phyloP scores from a whole-genome alignment of 768 basidiomycete genomes.

The Dioszegia hungarica region DNA sequence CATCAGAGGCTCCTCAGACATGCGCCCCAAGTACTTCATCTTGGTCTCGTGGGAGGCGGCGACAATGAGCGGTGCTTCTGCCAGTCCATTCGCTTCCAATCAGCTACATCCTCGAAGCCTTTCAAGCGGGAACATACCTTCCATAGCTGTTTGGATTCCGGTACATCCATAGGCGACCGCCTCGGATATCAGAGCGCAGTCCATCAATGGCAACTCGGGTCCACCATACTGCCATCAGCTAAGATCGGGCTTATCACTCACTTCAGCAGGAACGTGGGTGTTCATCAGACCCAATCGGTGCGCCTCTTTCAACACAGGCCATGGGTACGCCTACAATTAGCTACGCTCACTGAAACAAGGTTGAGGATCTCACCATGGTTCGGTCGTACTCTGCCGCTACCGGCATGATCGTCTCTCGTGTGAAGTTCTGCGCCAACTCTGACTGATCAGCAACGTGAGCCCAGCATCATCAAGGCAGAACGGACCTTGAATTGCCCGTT shows the following conservation, averaged over 20 bases:
- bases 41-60: slow-evolving; percentile 49
- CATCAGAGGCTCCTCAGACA: slow-evolving; percentile 50
- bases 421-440: slow-evolving; percentile 40
- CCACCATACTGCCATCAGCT: slow-evolving; percentile 44
- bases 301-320: slow-evolving; percentile 49
- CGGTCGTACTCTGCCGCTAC: slow-evolving; percentile 50
- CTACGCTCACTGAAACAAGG: too few species aligned
- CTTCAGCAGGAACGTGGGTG: slow-evolving; percentile 49
- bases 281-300: slow-evolving; percentile 49
- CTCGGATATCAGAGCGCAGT: slow-evolving; percentile 49
- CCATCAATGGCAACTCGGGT: slow-evolving; percentile 45
- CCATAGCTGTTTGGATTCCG: slow-evolving; percentile 50
- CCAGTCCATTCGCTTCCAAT: slow-evolving; percentile 47
- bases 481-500: slow-evolving; percentile 45
- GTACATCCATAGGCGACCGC: slow-evolving; percentile 48
- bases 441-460: neutral
- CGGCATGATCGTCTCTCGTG: slow-evolving; percentile 44
- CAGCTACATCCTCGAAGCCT: neutral
- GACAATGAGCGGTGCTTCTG: slow-evolving; percentile 48
- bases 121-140: slow-evolving; percentile 23
- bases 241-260: slow-evolving; percentile 11
- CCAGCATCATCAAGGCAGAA: neutral
- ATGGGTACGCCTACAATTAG: slow-evolving; percentile 45
- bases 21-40: slow-evolving; percentile 50
- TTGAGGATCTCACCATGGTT: slow-evolving; percentile 42